Evolutionary conservation across 2,329 filamentous ascomycete genomes (phyloP).

Genomic region (Fusarium tjaetaba): DNA sequence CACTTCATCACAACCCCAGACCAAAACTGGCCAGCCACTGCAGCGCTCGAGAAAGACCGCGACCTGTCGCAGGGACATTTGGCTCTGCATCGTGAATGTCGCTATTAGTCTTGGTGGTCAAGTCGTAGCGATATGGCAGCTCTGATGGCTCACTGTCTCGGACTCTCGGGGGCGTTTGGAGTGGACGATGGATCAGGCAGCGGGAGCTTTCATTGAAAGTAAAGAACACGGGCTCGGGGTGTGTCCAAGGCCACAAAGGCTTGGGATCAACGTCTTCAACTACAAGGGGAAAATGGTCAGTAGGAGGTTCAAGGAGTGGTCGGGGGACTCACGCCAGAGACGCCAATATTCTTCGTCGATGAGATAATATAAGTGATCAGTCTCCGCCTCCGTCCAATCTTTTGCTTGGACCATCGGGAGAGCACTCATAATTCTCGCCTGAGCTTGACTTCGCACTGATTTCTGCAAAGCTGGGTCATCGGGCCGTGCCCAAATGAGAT

Average conservation of each 20-base stretch:
- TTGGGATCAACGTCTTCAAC: not conserved
- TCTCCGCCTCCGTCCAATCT: not conserved
- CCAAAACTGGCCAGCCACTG: not conserved
- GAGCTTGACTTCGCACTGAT: not conserved
- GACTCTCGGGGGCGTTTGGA: not conserved
- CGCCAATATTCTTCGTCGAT: not conserved
- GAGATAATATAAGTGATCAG: not conserved
- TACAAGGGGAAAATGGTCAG: accelerated
- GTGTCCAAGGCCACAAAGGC: not conserved
- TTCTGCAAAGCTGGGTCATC: accelerated
- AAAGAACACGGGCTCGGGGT: not conserved
- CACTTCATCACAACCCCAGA: not conserved
- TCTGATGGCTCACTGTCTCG: not conserved
- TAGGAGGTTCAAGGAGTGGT: not conserved
- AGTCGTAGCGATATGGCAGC: not conserved
- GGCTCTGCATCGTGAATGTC: accelerated
- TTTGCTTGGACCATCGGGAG: not conserved
- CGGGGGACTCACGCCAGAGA: not conserved
- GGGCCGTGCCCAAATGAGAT: not conserved
- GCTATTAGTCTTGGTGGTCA: accelerated
- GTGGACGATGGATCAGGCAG: not conserved
- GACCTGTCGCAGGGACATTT: not conserved
- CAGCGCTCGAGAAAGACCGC: not conserved
- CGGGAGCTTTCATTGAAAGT: not conserved
- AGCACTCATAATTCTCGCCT: not conserved